Conservation (phyloP, 2,329 filamentous ascomycete genomes). For the Fusarium pseudoanthophilum region DNA sequence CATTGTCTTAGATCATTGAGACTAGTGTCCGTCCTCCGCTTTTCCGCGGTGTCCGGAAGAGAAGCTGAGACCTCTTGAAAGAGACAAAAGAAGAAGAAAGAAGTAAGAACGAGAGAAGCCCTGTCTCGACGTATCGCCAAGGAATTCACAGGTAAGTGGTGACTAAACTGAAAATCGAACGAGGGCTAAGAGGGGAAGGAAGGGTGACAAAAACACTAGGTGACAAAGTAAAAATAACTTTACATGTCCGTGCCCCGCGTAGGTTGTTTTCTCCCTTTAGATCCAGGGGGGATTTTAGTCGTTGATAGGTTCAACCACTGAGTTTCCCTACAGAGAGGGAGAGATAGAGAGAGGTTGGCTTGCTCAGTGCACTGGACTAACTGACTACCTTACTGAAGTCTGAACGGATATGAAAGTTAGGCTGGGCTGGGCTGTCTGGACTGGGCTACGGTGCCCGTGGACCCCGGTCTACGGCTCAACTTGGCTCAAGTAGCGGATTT, state of each 20-base stretch:
- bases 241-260: constrained; percentile 37
- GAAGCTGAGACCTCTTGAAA: constrained; percentile 8
- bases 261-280: not conserved
- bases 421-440: constrained; percentile 3
- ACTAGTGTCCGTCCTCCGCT: constrained; percentile 23
- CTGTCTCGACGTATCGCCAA: constrained; percentile 12
- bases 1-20: constrained; percentile 24
- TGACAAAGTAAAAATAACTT: constrained; percentile 49
- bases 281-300: constrained; percentile 2
- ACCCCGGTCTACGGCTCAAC: constrained; percentile 15
- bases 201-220: constrained; percentile 42
- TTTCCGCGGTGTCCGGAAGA: constrained; percentile 13
- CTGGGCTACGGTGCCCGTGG: constrained; percentile 17
- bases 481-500: constrained; percentile 21
- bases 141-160: constrained; percentile 8
- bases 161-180: constrained; percentile 9
- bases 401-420: not conserved
- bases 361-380: not conserved
- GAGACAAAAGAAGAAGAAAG: constrained; percentile 9
- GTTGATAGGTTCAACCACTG: constrained; percentile 3
- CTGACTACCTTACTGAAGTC: not conserved
- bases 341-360: not conserved
- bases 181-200: not conserved
- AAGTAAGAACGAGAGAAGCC: not conserved
- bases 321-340: not conserved